phyloP scores from a whole-genome alignment of 2,329 filamentous ascomycete genomes.

The Penicillium sp. region DNA sequence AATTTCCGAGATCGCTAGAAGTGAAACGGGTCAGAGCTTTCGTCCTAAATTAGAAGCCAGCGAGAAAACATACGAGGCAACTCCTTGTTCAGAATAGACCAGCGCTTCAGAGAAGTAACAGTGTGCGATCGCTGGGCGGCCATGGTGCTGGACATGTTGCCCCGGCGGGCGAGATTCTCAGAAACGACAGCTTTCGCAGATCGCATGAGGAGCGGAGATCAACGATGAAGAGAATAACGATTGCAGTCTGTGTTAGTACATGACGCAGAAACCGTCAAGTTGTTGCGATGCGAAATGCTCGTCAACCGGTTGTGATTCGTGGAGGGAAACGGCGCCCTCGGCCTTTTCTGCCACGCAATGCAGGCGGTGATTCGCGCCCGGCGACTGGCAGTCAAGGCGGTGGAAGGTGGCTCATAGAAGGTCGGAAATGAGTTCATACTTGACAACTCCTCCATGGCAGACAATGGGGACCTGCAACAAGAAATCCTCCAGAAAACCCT shows the following conservation, averaged over 20 bases:
- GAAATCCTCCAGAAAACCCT: constrained; percentile 44
- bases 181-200: constrained; percentile 36
- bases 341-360: background rate
- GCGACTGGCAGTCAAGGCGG: constrained; percentile 4
- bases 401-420: constrained; percentile 1
- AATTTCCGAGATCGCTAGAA: constrained; percentile 58
- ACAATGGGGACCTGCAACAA: constrained; percentile 39
- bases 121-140: constrained; percentile 44
- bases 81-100: constrained; percentile 71
- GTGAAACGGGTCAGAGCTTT: constrained; percentile 2
- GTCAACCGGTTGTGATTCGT: background rate
- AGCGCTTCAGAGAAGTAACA: constrained; percentile 69
- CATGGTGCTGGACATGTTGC: constrained; percentile 22
- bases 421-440: background rate
- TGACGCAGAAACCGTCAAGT: background rate
- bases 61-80: constrained; percentile 55
- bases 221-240: background rate
- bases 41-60: background rate
- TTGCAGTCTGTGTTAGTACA: constrained; percentile 3
- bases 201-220: constrained; percentile 18
- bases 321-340: background rate
- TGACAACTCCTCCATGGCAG: constrained; percentile 27
- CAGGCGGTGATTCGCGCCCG: background rate
- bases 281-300: background rate
- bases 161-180: constrained; percentile 22